Evolutionary conservation across 2,329 filamentous ascomycete species (phyloP).

Genomic region (Alternaria arbusti): DNA sequence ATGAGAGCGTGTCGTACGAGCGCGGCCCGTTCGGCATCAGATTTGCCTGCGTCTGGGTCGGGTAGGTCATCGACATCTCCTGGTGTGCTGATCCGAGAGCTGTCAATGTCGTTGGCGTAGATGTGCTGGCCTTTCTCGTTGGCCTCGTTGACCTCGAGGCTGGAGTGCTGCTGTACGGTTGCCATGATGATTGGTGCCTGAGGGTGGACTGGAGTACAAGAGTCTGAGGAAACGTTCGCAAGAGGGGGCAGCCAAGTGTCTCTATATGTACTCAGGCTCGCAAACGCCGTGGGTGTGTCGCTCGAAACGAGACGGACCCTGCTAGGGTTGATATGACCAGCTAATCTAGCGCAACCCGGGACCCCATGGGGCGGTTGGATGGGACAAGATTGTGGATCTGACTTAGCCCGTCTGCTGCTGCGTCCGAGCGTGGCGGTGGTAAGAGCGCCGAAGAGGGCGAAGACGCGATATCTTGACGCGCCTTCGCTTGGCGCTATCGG

Average conservation of each 20-base stretch:
- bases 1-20: constrained; percentile 28
- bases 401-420: constrained; percentile 33
- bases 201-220: constrained; percentile 18
- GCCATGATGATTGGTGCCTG: constrained; percentile 34
- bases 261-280: constrained; percentile 39
- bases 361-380: constrained; percentile 48
- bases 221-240: constrained; percentile 22
- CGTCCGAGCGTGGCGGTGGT: constrained; percentile 37
- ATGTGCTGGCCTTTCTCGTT: constrained; percentile 33
- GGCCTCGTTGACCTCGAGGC: constrained; percentile 23
- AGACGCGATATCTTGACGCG: constrained; percentile 9
- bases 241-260: constrained; percentile 27
- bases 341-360: constrained; percentile 25
- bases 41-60: constrained; percentile 45
- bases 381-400: constrained; percentile 36
- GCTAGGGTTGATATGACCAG: constrained; percentile 21
- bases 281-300: constrained; percentile 12
- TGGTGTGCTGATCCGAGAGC: constrained; percentile 30
- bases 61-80: constrained; percentile 42
- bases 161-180: constrained; percentile 34
- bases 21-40: constrained; percentile 40
- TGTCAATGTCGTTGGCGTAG: constrained; percentile 37
- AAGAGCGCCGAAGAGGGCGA: constrained; percentile 1
- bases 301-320: constrained; percentile 13
- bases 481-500: constrained; percentile 20